Base-by-base conservation (phyloP, 345 rosid species). In the Cardamine chenopodiifolia region DNA sequence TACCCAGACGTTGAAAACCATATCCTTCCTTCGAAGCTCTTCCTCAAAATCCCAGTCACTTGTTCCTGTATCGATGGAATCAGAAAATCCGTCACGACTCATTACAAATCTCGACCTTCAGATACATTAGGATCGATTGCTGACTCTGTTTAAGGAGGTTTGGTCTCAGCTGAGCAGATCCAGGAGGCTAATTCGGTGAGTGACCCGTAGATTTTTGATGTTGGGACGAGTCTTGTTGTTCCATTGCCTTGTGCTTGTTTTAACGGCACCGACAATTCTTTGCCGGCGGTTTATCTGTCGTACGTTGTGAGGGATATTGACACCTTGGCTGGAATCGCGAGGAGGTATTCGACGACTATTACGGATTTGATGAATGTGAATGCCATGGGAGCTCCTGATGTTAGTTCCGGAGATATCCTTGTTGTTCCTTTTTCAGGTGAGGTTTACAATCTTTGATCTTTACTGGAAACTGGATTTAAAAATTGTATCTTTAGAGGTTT, bases 291-390 rank as follows among this genome's bases (percentile, higher is more conserved):
- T 73, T 95, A 90, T 81, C 44, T 95, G 63, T 92, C 97, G 5
- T 95, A 92, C 32, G 97, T 92, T 9, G 99, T 92, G 71, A 82
- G 52, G 72, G 85, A 73, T 1, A 84, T 89, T 29, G 99, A 92
- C 52, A 89, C 93, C 0, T 76, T 95, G 68, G 84, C 84, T 0
- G 94, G 88, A 28, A 86, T 95, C 44, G 99, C 97, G 0, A 82
- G 87, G 14, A 85, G 86, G 69, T 92, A 90, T 45, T 64, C 85
- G 5, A 95, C 99, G 6, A 92, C 99, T 0, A 73, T 95, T 50
- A 89, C 97, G 4, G 99, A 95, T 80, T 90, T 95, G 90, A 95
- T 90, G 97, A 89, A 92, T 86, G 99, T 90, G 50, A 95, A 95
- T 81, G 97, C 97, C 13, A 90, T 95, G 97, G 99, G 97, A 71